Evolutionary conservation across 1,284 basidiomycete genomes (phyloP).

Genomic region (Ceratobasidium sp.): DNA sequence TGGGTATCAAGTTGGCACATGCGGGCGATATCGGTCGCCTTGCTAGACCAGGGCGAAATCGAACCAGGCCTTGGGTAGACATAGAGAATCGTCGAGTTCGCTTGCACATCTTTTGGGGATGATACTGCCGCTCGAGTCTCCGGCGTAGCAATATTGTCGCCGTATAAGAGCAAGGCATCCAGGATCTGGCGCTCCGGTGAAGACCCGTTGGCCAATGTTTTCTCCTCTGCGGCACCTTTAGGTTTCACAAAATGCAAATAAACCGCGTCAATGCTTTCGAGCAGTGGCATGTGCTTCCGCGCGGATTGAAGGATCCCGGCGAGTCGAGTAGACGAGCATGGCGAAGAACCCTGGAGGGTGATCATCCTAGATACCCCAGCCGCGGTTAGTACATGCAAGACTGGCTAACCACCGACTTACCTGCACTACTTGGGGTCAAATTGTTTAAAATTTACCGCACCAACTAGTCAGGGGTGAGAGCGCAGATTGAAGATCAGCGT

Average conservation of each 20-base stretch:
- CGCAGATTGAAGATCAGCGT: constrained; percentile 11
- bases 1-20: constrained; percentile 83
- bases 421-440: not conserved
- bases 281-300: constrained; percentile 65
- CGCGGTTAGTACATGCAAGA: not conserved
- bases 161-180: constrained; percentile 86
- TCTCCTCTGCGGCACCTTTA: constrained; percentile 63
- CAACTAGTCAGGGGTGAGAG: not conserved
- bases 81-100: constrained; percentile 67
- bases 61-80: constrained; percentile 84
- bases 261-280: constrained; percentile 83
- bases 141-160: constrained; percentile 75
- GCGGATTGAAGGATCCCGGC: constrained; percentile 75
- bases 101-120: constrained; percentile 50
- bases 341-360: constrained; percentile 75
- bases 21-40: constrained; percentile 94
- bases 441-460: not conserved
- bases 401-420: not conserved
- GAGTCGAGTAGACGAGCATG: constrained; percentile 71
- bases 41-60: constrained; percentile 96
- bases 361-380: constrained; percentile 54
- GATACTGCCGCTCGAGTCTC: constrained; percentile 62
- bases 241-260: constrained; percentile 90
- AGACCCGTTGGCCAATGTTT: constrained; percentile 62
- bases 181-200: constrained; percentile 70